A percentile compares a stretch with the other conserved stretches of the same genome.
Evolutionary conservation across 345 rosid species (phyloP).

Genomic region (Hibiscus tridactylites): DNA sequence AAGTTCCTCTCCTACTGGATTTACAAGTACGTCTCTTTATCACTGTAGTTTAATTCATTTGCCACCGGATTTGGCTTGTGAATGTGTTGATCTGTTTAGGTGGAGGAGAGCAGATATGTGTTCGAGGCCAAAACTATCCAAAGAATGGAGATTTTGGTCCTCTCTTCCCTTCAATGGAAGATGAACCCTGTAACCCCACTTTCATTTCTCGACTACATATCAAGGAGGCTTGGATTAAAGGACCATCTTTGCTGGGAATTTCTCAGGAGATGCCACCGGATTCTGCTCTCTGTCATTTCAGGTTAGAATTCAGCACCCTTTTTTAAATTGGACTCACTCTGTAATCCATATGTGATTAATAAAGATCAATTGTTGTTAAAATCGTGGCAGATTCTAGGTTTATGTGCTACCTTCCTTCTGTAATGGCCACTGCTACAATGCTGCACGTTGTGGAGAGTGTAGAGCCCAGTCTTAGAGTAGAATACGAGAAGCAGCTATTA

Average conservation of each 20-base stretch:
- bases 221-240: constrained; percentile 55
- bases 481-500: constrained; percentile 31
- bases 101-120: constrained; percentile 42
- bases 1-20: constrained; percentile 54
- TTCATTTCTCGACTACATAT: constrained; percentile 51
- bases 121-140: constrained; percentile 58
- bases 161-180: constrained; percentile 68
- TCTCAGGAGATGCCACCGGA: constrained; percentile 36
- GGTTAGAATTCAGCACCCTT: constrained; percentile 21
- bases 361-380: neutral
- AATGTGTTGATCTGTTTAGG: constrained; percentile 28
- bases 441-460: constrained; percentile 35
- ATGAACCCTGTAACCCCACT: constrained; percentile 69
- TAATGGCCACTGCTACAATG: constrained; percentile 51
- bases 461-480: constrained; percentile 32
- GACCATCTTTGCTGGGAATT: constrained; percentile 45
- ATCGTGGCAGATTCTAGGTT: constrained; percentile 39
- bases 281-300: constrained; percentile 38
- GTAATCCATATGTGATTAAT: neutral
- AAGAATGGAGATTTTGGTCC: constrained; percentile 63
- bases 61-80: neutral
- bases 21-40: constrained; percentile 38
- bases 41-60: neutral
- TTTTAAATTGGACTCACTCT: neutral
- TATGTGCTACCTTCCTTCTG: constrained; percentile 40